Evolutionary conservation across 192 early-diverging fungal genomes (phyloP).

Genomic region (Gigaspora rosea): DNA sequence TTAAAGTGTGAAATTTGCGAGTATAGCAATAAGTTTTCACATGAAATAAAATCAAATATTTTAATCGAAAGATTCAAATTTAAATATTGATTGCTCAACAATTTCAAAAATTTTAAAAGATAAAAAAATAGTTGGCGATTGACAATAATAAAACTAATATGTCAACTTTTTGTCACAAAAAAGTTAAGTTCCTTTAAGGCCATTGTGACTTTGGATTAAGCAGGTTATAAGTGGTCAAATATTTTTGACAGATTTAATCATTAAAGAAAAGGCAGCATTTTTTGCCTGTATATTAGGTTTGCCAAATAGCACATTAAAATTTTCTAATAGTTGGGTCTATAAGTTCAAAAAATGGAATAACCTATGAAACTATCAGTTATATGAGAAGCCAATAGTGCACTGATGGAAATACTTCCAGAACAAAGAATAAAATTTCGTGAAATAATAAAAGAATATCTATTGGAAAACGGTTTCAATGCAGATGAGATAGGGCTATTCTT

Average conservation of each 20-base stretch:
- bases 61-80: background rate
- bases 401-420: background rate
- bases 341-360: background rate
- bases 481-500: background rate
- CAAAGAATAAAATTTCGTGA: background rate
- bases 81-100: background rate
- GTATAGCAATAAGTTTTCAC: too few species aligned
- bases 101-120: background rate
- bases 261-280: background rate
- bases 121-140: background rate
- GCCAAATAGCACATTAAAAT: background rate
- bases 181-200: background rate
- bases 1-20: too few species aligned
- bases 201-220: background rate
- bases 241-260: too few species aligned
- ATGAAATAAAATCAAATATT: background rate
- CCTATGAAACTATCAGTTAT: background rate
- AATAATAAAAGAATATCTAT: background rate
- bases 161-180: background rate
- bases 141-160: background rate
- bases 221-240: too few species aligned
- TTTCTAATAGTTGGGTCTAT: background rate
- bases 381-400: background rate
- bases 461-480: background rate
- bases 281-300: background rate